Conservation (phyloP, 208 protist genomes). For the Wallacemonas sp. region DNA sequence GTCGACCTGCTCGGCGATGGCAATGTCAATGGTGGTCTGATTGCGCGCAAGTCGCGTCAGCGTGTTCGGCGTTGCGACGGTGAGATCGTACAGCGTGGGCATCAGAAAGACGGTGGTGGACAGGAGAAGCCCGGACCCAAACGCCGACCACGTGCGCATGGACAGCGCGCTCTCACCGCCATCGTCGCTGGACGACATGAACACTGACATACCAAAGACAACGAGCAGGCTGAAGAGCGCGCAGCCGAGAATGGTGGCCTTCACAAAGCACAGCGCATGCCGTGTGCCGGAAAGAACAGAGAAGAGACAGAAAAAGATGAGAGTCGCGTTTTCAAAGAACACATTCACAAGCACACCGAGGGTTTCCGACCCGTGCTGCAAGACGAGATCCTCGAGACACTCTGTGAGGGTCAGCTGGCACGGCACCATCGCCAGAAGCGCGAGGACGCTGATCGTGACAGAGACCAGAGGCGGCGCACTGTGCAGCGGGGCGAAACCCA, state of each 20-base stretch:
- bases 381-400: constrained; percentile 67
- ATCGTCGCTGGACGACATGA: constrained; percentile 28
- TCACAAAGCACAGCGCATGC: constrained; percentile 51
- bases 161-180: constrained; percentile 28
- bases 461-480: neutral
- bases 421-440: constrained; percentile 37
- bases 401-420: constrained; percentile 35
- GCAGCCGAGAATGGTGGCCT: constrained; percentile 61
- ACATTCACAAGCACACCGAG: constrained; percentile 59
- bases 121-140: constrained; percentile 43
- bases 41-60: constrained; percentile 14
- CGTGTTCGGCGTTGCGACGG: constrained; percentile 22
- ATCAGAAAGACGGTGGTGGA: constrained; percentile 48
- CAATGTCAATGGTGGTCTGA: constrained; percentile 6
- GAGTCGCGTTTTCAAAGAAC: constrained; percentile 59
- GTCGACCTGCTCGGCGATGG: constrained; percentile 21
- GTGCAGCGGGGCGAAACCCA: constrained; percentile 3
- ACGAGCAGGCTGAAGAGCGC: constrained; percentile 66
- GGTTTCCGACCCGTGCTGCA: constrained; percentile 34
- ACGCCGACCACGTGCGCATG: constrained; percentile 34
- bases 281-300: constrained; percentile 26
- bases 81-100: constrained; percentile 48
- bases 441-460: constrained; percentile 20
- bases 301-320: constrained; percentile 53
- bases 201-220: constrained; percentile 52